These are phyloP conservation scores for Hypoxylon sp. DNA, from an alignment of 2,329 filamentous ascomycete genomes.

Conservation along the genomic window DNA sequence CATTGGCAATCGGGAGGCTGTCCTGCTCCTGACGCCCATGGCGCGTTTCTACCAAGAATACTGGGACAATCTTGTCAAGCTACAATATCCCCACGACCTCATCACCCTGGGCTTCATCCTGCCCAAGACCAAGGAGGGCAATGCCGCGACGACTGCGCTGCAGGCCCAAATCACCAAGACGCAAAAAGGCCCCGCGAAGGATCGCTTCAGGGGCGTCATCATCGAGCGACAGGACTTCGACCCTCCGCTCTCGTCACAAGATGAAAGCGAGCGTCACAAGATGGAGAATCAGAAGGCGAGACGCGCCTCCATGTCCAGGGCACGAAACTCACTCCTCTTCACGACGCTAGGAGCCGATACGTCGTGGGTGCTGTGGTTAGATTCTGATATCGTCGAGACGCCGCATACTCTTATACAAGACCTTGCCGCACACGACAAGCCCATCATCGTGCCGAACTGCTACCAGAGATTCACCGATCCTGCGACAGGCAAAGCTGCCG, in stretches of 20 bases:
- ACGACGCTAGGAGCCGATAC: constrained; percentile 90
- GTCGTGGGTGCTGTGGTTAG: constrained; percentile 97
- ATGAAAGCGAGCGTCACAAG: constrained; percentile 89
- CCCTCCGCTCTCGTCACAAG: constrained; percentile 78
- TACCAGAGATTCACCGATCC: constrained; percentile 83
- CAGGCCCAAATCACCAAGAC: constrained; percentile 87
- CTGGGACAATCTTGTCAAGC: constrained; percentile 88
- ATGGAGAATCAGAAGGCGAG: constrained; percentile 87
- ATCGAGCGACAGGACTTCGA: constrained; percentile 97
- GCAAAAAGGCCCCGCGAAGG: constrained; percentile 80
- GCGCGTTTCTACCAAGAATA: constrained; percentile 92
- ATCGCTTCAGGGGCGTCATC: constrained; percentile 90
- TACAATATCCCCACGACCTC: constrained; percentile 90
- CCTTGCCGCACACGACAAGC: constrained; percentile 83
- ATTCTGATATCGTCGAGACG: constrained; percentile 90
- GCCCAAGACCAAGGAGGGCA: constrained; percentile 91
- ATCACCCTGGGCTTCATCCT: constrained; percentile 97
- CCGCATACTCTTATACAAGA: constrained; percentile 88
- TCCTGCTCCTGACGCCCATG: constrained; percentile 92
- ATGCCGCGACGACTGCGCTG: constrained; percentile 80
- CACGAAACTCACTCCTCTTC: constrained; percentile 92
- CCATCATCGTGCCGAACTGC: constrained; percentile 95
- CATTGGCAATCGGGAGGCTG: constrained; percentile 78
- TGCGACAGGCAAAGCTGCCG: constrained; percentile 72
- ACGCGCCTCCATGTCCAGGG: constrained; percentile 88